Base-by-base conservation (phyloP, 192 early-diverging fungal genomes). In the Allomyces macrogynus region DNA sequence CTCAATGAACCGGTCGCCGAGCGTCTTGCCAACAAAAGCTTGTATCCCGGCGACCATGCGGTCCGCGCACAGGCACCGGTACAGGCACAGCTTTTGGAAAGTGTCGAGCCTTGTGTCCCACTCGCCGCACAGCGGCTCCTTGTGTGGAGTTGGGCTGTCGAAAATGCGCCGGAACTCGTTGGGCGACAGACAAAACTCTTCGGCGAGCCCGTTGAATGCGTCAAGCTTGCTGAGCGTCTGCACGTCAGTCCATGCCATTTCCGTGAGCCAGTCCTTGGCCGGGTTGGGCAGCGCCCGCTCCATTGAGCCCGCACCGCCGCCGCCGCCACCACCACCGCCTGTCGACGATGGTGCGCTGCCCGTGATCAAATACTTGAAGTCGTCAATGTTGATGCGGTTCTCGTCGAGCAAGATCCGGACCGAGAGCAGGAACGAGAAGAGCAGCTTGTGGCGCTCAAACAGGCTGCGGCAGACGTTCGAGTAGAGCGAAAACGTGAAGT, bases 11-110 rank as follows among this genome's bases (percentile, higher is more conserved):
- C 87, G 81, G 11, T 80, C 77, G 10, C 86, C 81, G 10, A 87
- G 78, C 69, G 90, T 86, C 22, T 80, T 78, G 22, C 78, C 70
- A 0, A 86, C 81, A 0, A 90, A 85, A 5, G 85, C 71, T 61
- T 89, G 66, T 18, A 99, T 68, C 20, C 90, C 87, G 72, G 95
- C 95, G 3, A 95, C 87, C 60, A 91, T 80, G 74, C 96, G 73
- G 65, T 82, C 80, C 64, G 91, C 89, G 66, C 94, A 72, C 10
- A 96, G 72, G 54, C 95, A 68, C 49, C 49, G 49, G 49, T 57
- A 57, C 49, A 57, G 5, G 11, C 57, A 62, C n/a, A 43, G 60
- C 61, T 43, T 26, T 22, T 40, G 16, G 64, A 65, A 63, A 42
- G 66, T 71, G 69, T 73, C 64, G 7, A 24, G 3, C 11, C 24